These are phyloP conservation scores for Pseudogymnoascus sp. DNA, from an alignment of 2,329 filamentous ascomycete genomes.

Conservation along the genomic window DNA sequence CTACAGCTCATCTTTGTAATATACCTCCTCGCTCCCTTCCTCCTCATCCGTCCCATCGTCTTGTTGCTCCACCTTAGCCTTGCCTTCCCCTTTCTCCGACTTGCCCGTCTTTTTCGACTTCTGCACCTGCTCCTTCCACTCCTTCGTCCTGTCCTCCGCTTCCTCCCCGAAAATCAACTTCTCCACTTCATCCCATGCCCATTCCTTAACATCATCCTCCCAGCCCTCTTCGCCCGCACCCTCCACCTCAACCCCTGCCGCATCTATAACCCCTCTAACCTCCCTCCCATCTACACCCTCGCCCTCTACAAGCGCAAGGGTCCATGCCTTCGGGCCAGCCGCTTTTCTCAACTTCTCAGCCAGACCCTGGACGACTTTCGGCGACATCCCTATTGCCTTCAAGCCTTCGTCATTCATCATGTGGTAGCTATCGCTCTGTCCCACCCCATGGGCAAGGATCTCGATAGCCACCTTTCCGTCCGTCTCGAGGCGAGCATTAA, in stretches of 20 bases:
- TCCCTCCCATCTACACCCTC: conserved; percentile 47
- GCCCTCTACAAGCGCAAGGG: conserved; percentile 68
- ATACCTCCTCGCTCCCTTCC: conserved; percentile 41
- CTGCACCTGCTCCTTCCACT: conserved; percentile 17
- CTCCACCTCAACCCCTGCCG: conserved; percentile 45
- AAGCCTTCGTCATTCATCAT: conserved; percentile 56
- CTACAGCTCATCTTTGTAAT: conserved; percentile 45
- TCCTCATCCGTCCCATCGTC: conserved; percentile 29
- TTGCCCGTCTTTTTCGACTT: conserved; percentile 14
- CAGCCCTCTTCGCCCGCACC: too few species aligned
- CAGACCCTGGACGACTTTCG: conserved; percentile 60
- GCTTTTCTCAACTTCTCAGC: conserved; percentile 58
- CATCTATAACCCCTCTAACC: conserved; percentile 61
- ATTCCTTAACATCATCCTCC: conserved; percentile 22
- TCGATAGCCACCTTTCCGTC: conserved; percentile 35
- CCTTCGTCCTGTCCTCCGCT: conserved; percentile 15
- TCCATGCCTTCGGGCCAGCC: conserved; percentile 68
- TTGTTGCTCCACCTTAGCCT: conserved; percentile 50
- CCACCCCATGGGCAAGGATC: conserved; percentile 32
- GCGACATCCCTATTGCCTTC: conserved; percentile 48
- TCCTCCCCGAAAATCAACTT: conserved; percentile 16
- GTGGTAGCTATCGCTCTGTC: conserved; percentile 16
- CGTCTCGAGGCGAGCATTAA: background rate
- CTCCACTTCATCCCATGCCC: conserved; percentile 9
- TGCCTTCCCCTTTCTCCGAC: conserved; percentile 52